A percentile compares a stretch with the other conserved stretches of the same genome.
phyloP scores from a whole-genome alignment of 2,329 filamentous ascomycete species.

The Dactylonectria macrodidyma region DNA sequence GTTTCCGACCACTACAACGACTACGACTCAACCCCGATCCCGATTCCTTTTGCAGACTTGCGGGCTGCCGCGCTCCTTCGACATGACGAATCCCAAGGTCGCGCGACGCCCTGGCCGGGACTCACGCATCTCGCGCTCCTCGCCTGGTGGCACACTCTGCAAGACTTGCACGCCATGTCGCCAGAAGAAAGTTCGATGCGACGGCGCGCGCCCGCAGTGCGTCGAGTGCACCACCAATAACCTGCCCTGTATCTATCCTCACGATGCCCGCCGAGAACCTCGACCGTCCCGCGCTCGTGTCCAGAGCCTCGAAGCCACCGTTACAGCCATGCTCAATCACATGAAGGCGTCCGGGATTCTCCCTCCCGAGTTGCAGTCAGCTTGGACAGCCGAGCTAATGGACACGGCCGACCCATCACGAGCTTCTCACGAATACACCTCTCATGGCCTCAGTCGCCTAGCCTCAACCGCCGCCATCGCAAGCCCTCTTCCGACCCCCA shows the following conservation, averaged over 20 bases:
- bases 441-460: conserved; percentile 47
- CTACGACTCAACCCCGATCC: conserved; percentile 7
- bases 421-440: conserved; percentile 44
- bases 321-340: conserved; percentile 51
- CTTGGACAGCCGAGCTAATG: conserved; percentile 48
- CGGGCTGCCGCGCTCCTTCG: conserved; percentile 21
- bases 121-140: conserved; percentile 40
- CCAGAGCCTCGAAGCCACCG: conserved; percentile 49
- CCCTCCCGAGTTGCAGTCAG: conserved; percentile 45
- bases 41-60: conserved; percentile 18
- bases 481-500: conserved; percentile 47
- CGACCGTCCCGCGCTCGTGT: conserved; percentile 51
- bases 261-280: conserved; percentile 52
- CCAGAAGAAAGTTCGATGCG: conserved; percentile 55
- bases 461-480: conserved; percentile 49
- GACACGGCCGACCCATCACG: conserved; percentile 40
- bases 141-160: conserved; percentile 47
- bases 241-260: conserved; percentile 52
- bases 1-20: not conserved
- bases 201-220: conserved; percentile 52
- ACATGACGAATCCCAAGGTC: conserved; percentile 45
- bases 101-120: conserved; percentile 42
- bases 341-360: conserved; percentile 52
- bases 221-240: conserved; percentile 49
- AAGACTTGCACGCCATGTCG: conserved; percentile 55